Evolutionary conservation across 352 stramenopile genomes (phyloP), one percentile per base, ranked within the genome.

Genomic region (Phytophthora hybrid): DNA sequence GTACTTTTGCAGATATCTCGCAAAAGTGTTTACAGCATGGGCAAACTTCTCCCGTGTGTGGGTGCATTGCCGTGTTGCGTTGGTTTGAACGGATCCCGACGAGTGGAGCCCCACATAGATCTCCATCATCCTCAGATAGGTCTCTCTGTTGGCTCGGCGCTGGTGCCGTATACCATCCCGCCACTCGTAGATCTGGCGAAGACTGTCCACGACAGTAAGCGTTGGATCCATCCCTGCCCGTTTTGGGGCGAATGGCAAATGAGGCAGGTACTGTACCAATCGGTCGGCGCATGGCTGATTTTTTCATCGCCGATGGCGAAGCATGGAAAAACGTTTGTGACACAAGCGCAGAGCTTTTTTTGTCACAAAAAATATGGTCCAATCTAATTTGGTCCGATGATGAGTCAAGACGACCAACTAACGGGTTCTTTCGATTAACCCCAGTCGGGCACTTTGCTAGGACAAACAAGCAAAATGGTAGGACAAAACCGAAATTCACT

Each of bases 11-110:
- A 46, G 39, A 16, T 46, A n/a, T 4, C 0, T 3, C 13, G 1
- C 0, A 5, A 46, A 46, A 0, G 8, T 2, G 0, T 5, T n/a
- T 5, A 46, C 4, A 46, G 13, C 8, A 3, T n/a, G 0, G 0
- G 13, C 39, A 46, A 46, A 46, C 13, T 18, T 46, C 39, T n/a
- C 39, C 39, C n/a, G 6, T n/a, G 39, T 16, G 39, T 4, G 13
- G 13, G 39, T 46, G 13, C 39, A 14, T 16, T 46, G 39, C 39
- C n/a, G 39, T 46, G 39, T 46, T 46, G 13, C 39, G 39, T 46
- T 46, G 39, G 16, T 46, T n/a, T 46, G 39, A 18, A 46, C 39
- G 39, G 39, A 46, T n/a, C n/a, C 39, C 39, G 39, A 46, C 6
- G n/a, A 8, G n/a, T 46, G 39, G 13, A 46, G 39, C 39, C n/a